Evolutionary conservation across 2,329 filamentous ascomycete species (phyloP).

Genomic region (Endothia cerciana): DNA sequence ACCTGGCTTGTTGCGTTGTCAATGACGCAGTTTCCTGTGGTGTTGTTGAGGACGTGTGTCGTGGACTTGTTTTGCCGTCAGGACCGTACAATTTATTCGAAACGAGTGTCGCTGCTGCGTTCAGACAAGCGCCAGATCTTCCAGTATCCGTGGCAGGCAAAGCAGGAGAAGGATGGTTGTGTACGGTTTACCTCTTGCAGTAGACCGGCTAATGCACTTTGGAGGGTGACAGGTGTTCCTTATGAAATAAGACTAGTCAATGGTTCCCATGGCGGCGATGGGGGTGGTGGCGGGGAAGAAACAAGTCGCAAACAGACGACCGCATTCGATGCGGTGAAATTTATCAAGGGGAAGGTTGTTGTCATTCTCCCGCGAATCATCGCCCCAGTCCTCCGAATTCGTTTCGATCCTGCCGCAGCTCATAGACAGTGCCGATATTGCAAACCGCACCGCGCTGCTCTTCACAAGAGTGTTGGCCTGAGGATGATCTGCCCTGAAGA

Average conservation of each 20-base stretch:
- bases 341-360: background rate
- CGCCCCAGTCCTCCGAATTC: background rate
- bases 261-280: conserved; percentile 14
- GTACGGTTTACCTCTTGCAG: conserved; percentile 22
- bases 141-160: conserved; percentile 14
- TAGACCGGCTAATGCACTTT: conserved; percentile 26
- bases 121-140: conserved; percentile 13
- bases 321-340: background rate
- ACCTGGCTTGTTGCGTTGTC: background rate
- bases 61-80: conserved; percentile 1
- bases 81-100: background rate
- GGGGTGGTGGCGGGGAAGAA: background rate
- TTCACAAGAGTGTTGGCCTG: background rate
- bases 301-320: background rate
- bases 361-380: background rate
- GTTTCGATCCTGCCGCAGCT: background rate
- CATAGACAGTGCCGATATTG: background rate
- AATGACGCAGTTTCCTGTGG: background rate
- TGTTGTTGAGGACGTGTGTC: background rate
- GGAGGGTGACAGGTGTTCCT: conserved; percentile 19
- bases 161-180: conserved; percentile 15
- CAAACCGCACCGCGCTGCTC: background rate
- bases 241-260: conserved; percentile 10
- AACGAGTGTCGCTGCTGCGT: conserved; percentile 11
- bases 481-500: background rate